Conservation (phyloP, 2,329 filamentous ascomycete species). For the Talaromyces marneffei region DNA sequence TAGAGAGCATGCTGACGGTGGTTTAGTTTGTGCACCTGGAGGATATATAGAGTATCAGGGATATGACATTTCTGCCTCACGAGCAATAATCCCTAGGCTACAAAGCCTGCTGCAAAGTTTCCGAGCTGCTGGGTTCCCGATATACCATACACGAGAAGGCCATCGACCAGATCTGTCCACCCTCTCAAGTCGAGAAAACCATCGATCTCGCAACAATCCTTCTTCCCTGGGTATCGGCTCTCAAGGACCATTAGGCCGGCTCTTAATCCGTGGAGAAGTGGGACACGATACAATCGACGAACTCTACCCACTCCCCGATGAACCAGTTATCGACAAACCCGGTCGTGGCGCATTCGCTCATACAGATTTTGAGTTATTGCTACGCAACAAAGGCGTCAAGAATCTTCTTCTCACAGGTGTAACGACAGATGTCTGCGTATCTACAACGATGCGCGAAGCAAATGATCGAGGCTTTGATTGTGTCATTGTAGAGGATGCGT, state of each 20-base stretch:
- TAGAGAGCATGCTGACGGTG: slow-evolving; percentile 15
- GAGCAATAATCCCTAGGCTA: slow-evolving; percentile 37
- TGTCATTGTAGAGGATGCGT: slow-evolving; percentile 47
- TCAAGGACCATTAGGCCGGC: slow-evolving; percentile 51
- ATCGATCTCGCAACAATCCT: slow-evolving; percentile 49
- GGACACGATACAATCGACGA: slow-evolving; percentile 55
- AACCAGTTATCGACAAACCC: slow-evolving; percentile 52
- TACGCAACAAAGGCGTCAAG: slow-evolving; percentile 47
- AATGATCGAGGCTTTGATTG: slow-evolving; percentile 53
- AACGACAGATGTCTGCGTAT: slow-evolving; percentile 53
- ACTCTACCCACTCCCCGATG: slow-evolving; percentile 43
- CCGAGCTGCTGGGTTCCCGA: slow-evolving; percentile 35
- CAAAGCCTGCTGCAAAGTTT: slow-evolving; percentile 36
- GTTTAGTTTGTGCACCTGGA: slow-evolving; percentile 38
- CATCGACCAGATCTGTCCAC: slow-evolving; percentile 52
- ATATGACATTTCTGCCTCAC: slow-evolving; percentile 37
- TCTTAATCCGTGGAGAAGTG: slow-evolving; percentile 52
- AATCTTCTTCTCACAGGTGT: slow-evolving; percentile 52
- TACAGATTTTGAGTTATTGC: slow-evolving; percentile 49
- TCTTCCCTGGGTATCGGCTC: slow-evolving; percentile 49
- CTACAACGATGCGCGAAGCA: slow-evolving; percentile 51
- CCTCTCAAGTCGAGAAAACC: slow-evolving; percentile 49
- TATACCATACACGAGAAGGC: slow-evolving; percentile 44
- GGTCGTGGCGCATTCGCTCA: slow-evolving; percentile 50
- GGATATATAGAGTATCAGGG: slow-evolving; percentile 44